phyloP scores from a whole-genome alignment of 2,329 filamentous ascomycete species.

The Neurospora sp. region DNA sequence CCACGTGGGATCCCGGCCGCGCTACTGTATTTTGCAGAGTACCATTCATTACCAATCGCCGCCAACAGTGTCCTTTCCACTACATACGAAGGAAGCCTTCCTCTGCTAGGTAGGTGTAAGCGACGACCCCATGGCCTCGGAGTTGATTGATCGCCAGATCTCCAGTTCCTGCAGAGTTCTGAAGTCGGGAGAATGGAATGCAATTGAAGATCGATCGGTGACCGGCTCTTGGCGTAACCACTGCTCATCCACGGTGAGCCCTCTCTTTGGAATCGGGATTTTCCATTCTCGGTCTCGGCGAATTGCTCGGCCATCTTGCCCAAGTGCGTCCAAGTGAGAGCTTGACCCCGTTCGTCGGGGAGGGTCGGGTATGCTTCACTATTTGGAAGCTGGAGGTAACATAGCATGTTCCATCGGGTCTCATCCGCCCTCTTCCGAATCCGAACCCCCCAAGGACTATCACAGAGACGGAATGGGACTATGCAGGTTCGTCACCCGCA shows the following conservation, averaged over 20 bases:
- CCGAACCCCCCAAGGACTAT: not conserved
- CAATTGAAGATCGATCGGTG: not conserved
- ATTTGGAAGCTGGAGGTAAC: not conserved
- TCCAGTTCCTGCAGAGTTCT: not conserved
- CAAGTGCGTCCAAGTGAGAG: not conserved
- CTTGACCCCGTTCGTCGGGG: not conserved
- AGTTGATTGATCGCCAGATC: not conserved
- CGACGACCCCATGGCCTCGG: not conserved
- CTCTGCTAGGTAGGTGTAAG: not conserved
- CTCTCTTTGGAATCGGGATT: not conserved
- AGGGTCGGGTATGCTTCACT: not conserved
- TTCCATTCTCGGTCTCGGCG: not conserved
- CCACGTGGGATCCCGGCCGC: not conserved
- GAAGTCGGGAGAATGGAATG: not conserved
- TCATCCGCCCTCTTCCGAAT: not conserved
- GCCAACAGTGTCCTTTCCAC: not conserved
- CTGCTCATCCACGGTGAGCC: not conserved
- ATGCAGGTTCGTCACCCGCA: not conserved
- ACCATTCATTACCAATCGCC: not conserved
- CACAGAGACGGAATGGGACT: not conserved
- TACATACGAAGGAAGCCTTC: not conserved
- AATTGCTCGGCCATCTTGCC: not conserved
- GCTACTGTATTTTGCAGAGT: not conserved
- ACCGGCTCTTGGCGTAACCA: not conserved
- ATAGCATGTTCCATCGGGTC: not conserved